Conservation (phyloP, 2,329 filamentous ascomycete species). For the Bipolaris sorokiniana region DNA sequence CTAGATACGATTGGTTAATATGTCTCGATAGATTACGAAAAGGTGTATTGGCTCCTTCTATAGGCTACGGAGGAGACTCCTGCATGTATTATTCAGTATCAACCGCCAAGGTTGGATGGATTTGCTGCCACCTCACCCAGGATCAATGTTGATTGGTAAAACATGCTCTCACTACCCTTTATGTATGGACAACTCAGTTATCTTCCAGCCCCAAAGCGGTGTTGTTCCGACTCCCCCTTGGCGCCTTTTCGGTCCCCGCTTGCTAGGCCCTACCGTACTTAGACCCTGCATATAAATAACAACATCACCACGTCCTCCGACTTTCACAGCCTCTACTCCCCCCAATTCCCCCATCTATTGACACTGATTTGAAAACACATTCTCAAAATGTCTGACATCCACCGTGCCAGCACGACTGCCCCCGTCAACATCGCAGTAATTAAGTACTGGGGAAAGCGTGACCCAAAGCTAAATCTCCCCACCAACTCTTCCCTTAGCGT, state of each 20-base stretch:
- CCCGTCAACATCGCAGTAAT: slow-evolving; percentile 98
- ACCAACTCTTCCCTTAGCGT: slow-evolving; percentile 98
- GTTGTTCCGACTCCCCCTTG: not conserved
- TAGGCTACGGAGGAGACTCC: no score
- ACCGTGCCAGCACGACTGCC: slow-evolving; percentile 93
- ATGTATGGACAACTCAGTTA: not conserved
- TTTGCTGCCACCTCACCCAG: no score
- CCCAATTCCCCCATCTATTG: not conserved
- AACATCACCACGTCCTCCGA: slow-evolving; percentile 26
- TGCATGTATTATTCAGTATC: no score
- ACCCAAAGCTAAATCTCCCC: slow-evolving; percentile 90
- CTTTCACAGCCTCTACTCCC: slow-evolving; percentile 12
- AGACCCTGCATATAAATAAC: slow-evolving; percentile 44
- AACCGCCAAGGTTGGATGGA: no score
- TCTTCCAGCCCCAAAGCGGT: not conserved
- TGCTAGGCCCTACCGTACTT: slow-evolving; percentile 15
- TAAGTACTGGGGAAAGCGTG: slow-evolving; percentile 99
- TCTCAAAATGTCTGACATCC: slow-evolving; percentile 62
- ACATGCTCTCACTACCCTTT: no score
- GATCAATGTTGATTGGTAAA: no score
- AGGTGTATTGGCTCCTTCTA: no score
- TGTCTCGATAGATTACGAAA: no score
- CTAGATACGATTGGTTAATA: no score
- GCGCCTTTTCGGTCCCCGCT: slow-evolving; percentile 3
- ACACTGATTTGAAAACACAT: not conserved